Percentiles rank a stretch among this genome's conserved stretches.
Evolutionary conservation across 2,329 filamentous ascomycete genomes (phyloP).

Genomic region (Fusarium annulatum): DNA sequence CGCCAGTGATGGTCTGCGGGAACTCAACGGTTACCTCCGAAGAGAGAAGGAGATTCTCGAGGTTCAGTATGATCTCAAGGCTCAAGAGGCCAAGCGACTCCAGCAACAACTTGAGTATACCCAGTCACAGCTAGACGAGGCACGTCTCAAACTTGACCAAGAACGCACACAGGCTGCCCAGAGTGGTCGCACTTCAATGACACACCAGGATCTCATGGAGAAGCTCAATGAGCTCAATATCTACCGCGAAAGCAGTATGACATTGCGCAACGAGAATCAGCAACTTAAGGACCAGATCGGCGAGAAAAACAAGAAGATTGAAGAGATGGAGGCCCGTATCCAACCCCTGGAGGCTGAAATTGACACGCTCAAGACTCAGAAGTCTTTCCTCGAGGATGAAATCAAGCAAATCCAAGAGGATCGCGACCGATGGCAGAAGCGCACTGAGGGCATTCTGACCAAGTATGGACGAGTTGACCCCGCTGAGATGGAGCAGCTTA

Average conservation of each 20-base stretch:
- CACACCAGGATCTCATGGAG: conserved; percentile 90
- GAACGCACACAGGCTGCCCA: conserved; percentile 83
- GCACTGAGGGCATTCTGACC: conserved; percentile 92
- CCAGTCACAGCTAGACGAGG: conserved; percentile 88
- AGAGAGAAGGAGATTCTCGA: conserved; percentile 98
- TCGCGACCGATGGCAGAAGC: conserved; percentile 94
- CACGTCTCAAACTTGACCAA: conserved; percentile 88
- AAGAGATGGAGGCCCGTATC: conserved; percentile 78
- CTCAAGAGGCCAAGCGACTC: conserved; percentile 86
- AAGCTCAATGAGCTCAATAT: conserved; percentile 96
- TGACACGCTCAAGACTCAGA: conserved; percentile 82
- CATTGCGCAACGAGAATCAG: conserved; percentile 86
- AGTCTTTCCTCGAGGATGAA: conserved; percentile 86
- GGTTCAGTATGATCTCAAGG: conserved; percentile 91
- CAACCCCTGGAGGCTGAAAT: conserved; percentile 85
- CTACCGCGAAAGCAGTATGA: conserved; percentile 93
- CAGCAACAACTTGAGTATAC: conserved; percentile 91
- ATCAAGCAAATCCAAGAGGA: conserved; percentile 90
- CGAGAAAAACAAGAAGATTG: conserved; percentile 79
- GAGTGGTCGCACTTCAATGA: conserved; percentile 76
- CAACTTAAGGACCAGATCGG: conserved; percentile 80
- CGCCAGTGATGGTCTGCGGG: conserved; percentile 81
- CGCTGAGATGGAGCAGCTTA: conserved; percentile 89
- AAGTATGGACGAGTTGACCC: conserved; percentile 97
- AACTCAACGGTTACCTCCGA: conserved; percentile 90